Evolutionary conservation across 306 rosid genomes (phyloP), one percentile per base, ranked within the genome.

Genomic region (Rubus idaeus): DNA sequence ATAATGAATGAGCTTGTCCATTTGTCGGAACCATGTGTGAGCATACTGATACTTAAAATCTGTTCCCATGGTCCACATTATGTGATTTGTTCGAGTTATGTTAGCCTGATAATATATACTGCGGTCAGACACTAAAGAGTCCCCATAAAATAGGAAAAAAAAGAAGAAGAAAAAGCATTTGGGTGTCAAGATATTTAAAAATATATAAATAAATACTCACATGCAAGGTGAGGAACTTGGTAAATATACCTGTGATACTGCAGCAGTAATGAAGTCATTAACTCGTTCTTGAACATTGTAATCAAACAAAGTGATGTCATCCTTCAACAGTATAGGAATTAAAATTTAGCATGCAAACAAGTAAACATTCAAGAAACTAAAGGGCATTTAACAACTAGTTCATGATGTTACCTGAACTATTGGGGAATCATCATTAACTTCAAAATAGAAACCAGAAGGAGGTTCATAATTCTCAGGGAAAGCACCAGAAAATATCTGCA

Each of bases 31-130:
- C 99, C 99, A 95, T 81, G 91, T 84, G 41, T 83, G 81, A 8
- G 99, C 96, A 70, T 90, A 92, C 82, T 95, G 99, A 84, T 95
- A 95, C 88, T 86, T 90, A 83, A 95, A 95, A 90, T 95, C 99
- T 20, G 99, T 95, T 83, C 99, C 99, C 99, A 95, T 95, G 21
- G 99, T 95, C 96, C 96, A 95, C 99, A 95, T 95, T 83, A 95
- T 68, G 79, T 92, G 99, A 83, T 92, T 92, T 76, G 97, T 92
- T 41, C 97, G 96, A 44, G 97, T 95, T 49, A 92, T 84, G 79
- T 95, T 95, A 26, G 97, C 97, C 99, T 95, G 96, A 83, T 51
- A 85, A 84, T 70, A 82, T 60, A 67, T 53, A 75, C 44, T 71
- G 10, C n/a, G 30, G 75, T 73, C 84, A 88, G 78, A 67, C 70